These are phyloP conservation scores for Fusarium anthophilum DNA, from an alignment of 2,329 filamentous ascomycete genomes.

Conservation along the genomic window DNA sequence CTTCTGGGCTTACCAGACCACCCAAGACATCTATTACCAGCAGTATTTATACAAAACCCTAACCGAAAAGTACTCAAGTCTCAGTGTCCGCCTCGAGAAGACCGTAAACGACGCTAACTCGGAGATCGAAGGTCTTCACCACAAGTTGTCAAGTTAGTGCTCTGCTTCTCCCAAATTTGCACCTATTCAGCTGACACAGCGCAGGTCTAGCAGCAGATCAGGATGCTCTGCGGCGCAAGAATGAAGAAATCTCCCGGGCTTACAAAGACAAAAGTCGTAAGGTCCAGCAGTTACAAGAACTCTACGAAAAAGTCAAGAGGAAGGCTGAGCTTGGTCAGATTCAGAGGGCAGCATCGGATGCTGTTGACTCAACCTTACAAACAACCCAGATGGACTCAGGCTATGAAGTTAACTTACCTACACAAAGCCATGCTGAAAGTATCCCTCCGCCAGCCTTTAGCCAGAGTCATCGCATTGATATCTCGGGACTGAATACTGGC, in stretches of 20 bases:
- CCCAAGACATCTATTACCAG: constrained; percentile 85
- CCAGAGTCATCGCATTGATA: constrained; percentile 28
- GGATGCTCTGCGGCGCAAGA: constrained; percentile 72
- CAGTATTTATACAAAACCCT: constrained; percentile 77
- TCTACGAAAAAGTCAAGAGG: constrained; percentile 69
- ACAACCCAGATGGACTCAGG: constrained; percentile 17
- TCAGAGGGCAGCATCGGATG: constrained; percentile 62
- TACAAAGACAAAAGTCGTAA: constrained; percentile 77
- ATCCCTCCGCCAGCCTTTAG: constrained; percentile 9
- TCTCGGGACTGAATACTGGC: constrained; percentile 28
- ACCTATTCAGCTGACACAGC: constrained; percentile 11
- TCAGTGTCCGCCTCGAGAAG: constrained; percentile 76
- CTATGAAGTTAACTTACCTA: constrained; percentile 2
- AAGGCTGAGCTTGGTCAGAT: constrained; percentile 64
- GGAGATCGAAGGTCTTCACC: constrained; percentile 73
- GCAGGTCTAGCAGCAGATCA: constrained; percentile 68
- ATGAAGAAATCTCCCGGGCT: constrained; percentile 73
- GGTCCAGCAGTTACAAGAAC: constrained; percentile 72
- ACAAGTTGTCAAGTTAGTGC: constrained; percentile 68
- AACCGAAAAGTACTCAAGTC: constrained; percentile 73
- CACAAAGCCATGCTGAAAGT: background rate
- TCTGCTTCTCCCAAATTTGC: background rate
- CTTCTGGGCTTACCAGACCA: constrained; percentile 89
- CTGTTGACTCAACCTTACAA: constrained; percentile 45
- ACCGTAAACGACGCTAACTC: constrained; percentile 78